Evolutionary conservation across 495 filamentous ascomycete species (phyloP).

Genomic region (Xylaria cubensis): DNA sequence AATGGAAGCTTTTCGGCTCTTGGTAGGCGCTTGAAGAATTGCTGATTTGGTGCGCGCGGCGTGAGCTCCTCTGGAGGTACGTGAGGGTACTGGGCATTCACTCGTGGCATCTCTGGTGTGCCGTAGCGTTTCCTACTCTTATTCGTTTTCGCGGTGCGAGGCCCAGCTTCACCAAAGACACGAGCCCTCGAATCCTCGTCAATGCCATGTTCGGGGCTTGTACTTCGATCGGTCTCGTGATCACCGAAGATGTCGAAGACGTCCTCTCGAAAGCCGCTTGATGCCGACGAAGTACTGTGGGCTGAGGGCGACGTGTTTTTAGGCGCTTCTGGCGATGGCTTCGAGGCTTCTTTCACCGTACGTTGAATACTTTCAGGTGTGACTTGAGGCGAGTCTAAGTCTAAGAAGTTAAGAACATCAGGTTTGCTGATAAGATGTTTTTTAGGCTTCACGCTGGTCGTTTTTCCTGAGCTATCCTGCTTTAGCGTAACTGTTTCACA

Average conservation of each 20-base stretch:
- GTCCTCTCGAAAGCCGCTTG: conserved; percentile 46
- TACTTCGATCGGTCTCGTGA: conserved; percentile 53
- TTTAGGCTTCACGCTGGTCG: conserved; percentile 40
- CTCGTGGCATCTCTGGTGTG: conserved; percentile 44
- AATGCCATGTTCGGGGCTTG: conserved; percentile 50
- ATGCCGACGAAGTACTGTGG: conserved; percentile 42
- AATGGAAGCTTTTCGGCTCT: conserved; percentile 48
- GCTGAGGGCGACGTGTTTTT: conserved; percentile 34
- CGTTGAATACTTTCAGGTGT: conserved; percentile 42
- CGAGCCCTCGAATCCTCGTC: conserved; percentile 35
- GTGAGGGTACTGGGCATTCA: conserved; percentile 38
- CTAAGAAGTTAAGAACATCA: conserved; percentile 44
- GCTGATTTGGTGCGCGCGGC: conserved; percentile 38
- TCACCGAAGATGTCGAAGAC: conserved; percentile 40
- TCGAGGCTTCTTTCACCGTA: conserved; percentile 37
- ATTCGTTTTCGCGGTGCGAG: conserved; percentile 22
- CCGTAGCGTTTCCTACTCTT: conserved; percentile 39
- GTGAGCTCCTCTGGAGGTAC: conserved; percentile 39
- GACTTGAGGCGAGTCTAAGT: conserved; percentile 40
- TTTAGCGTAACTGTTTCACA: conserved; percentile 45
- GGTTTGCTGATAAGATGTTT: conserved; percentile 31
- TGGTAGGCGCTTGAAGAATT: conserved; percentile 38
- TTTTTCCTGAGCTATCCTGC: conserved; percentile 35
- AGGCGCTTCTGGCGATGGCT: conserved; percentile 37
- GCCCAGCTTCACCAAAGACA: conserved; percentile 22